Conservation (phyloP, 1,284 basidiomycete genomes). For the Volvariella volvacea region DNA sequence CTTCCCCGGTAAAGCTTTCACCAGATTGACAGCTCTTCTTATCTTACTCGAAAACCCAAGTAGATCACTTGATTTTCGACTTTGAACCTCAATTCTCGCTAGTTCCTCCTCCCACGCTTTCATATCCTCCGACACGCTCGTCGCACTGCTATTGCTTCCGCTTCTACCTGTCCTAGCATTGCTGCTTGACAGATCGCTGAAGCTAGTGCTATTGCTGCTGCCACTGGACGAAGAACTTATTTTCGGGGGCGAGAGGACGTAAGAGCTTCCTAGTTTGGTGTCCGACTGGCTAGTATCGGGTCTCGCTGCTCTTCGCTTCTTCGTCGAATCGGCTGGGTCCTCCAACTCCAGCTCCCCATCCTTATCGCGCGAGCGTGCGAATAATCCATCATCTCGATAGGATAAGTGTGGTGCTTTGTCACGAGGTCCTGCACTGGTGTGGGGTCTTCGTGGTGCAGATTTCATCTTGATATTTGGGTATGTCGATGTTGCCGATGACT, state of each 20-base stretch:
- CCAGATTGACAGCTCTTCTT: slow-evolving; percentile 22
- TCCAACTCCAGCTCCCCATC: background rate
- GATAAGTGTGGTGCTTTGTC: slow-evolving; percentile 31
- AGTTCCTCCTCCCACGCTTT: slow-evolving; percentile 76
- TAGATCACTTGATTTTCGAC: slow-evolving; percentile 56
- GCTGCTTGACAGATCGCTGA: no score
- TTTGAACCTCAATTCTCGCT: slow-evolving; percentile 58
- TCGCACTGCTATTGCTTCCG: slow-evolving; percentile 10
- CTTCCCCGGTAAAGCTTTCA: slow-evolving; percentile 6
- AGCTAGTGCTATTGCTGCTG: slow-evolving; percentile 15
- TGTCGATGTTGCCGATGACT: slow-evolving; percentile 3
- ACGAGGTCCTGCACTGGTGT: slow-evolving; percentile 62
- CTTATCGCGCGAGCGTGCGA: slow-evolving; percentile 10
- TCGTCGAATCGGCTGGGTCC: background rate
- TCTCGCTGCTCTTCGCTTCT: background rate
- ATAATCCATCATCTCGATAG: background rate
- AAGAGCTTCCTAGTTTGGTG: slow-evolving; percentile 1
- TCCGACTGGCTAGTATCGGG: slow-evolving; percentile 9
- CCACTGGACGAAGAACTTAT: slow-evolving; percentile 21
- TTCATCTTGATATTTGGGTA: slow-evolving; percentile 18
- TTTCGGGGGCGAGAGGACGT: slow-evolving; percentile 13
- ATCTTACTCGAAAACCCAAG: slow-evolving; percentile 48
- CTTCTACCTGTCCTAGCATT: slow-evolving; percentile 26
- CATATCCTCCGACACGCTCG: slow-evolving; percentile 30
- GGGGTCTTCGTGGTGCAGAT: slow-evolving; percentile 41